A percentile compares a stretch with the other conserved stretches of the same genome.
Evolutionary conservation across 768 basidiomycete species (phyloP).

Genomic region (Mycena chlorophos): DNA sequence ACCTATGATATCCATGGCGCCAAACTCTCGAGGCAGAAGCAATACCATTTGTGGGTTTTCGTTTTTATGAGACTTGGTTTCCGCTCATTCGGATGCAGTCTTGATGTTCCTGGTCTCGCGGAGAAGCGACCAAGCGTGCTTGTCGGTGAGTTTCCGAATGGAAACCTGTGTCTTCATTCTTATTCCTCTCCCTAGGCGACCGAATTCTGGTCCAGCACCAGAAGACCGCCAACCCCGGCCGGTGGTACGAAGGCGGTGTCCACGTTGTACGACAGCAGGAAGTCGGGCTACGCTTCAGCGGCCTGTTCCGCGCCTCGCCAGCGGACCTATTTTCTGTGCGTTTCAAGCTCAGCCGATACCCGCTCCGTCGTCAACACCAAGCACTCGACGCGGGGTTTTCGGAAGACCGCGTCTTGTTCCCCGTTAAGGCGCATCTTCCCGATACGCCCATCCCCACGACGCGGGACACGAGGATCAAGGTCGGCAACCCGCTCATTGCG

Average conservation of each 20-base stretch:
- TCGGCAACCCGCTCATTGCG: constrained; percentile 45
- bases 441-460: constrained; percentile 13
- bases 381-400: constrained; percentile 49
- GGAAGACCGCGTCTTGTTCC: constrained; percentile 53
- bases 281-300: constrained; percentile 53
- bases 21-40: constrained; percentile 29
- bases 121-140: constrained; percentile 60
- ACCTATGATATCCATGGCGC: constrained; percentile 39
- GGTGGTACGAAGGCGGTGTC: constrained; percentile 62
- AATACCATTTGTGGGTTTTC: constrained; percentile 34
- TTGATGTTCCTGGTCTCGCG: constrained; percentile 51
- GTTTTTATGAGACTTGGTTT: not conserved
- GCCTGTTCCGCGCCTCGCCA: constrained; percentile 40
- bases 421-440: constrained; percentile 33
- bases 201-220: constrained; percentile 50
- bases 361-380: constrained; percentile 59
- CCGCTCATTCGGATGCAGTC: constrained; percentile 26
- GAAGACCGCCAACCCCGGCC: constrained; percentile 36
- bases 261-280: constrained; percentile 49
- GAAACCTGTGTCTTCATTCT: no score
- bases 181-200: constrained; percentile 47
- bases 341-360: constrained; percentile 58
- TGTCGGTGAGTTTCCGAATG: constrained; percentile 41
- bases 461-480: constrained; percentile 20
- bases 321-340: constrained; percentile 48